phyloP scores from a whole-genome alignment of 305 asterid species.

The Stenogyne calaminthoides region DNA sequence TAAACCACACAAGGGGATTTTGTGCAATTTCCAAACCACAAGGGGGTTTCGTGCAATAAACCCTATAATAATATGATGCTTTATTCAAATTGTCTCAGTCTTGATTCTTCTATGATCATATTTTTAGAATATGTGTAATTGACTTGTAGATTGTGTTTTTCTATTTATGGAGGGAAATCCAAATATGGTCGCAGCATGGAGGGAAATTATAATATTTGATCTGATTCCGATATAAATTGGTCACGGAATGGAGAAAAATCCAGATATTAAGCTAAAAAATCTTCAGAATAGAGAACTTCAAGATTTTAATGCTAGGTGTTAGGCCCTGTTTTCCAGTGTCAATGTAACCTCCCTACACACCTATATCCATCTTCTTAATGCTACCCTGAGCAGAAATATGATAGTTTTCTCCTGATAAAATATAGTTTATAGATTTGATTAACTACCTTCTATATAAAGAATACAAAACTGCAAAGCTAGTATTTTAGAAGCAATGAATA shows the following conservation, averaged over 20 bases:
- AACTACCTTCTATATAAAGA: background rate
- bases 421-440: background rate
- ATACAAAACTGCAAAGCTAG: background rate
- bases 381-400: background rate
- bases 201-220: background rate
- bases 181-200: background rate
- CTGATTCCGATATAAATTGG: background rate
- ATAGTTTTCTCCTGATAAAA: background rate
- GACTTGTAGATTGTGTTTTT: background rate
- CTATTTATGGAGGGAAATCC: background rate
- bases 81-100: background rate
- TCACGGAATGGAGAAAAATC: background rate
- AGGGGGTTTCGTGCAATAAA: no score
- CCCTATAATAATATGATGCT: background rate
- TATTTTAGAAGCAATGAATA: background rate
- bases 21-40: no score
- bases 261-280: background rate
- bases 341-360: no score
- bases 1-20: no score
- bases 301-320: no score
- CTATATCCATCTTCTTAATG: background rate
- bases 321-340: no score
- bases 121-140: background rate
- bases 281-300: background rate
- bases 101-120: background rate